Evolutionary conservation across 768 basidiomycete genomes (phyloP).

Genomic region (Tricholoma furcatifolium): DNA sequence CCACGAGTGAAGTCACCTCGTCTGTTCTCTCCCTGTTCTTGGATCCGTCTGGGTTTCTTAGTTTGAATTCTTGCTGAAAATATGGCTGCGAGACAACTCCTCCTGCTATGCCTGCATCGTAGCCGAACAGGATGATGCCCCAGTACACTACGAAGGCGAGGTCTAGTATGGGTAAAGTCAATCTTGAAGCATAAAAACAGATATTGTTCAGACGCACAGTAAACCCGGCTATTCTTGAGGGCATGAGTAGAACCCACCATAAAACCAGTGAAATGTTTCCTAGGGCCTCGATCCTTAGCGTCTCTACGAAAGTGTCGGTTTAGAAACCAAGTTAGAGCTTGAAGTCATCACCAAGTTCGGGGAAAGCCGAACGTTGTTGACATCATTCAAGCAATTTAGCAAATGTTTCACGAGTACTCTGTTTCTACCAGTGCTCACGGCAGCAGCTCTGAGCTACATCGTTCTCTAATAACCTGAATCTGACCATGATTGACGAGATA

Average conservation of each 20-base stretch:
- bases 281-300: too few species aligned
- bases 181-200: neutral
- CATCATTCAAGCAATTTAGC: too few species aligned
- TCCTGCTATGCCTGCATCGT: conserved; percentile 22
- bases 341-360: too few species aligned
- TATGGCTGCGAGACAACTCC: conserved; percentile 31
- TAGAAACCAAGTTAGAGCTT: too few species aligned
- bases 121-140: conserved; percentile 24
- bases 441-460: too few species aligned
- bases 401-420: too few species aligned
- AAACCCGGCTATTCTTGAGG: conserved; percentile 16
- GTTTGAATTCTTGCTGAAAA: conserved; percentile 64
- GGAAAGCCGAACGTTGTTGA: too few species aligned
- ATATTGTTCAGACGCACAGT: conserved; percentile 11
- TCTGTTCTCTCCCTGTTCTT: conserved; percentile 29
- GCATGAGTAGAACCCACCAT: neutral
- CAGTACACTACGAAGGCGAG: conserved; percentile 24
- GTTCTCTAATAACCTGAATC: too few species aligned
- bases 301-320: too few species aligned
- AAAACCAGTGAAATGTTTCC: too few species aligned
- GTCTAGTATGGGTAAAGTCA: conserved; percentile 8
- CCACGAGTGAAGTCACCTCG: conserved; percentile 72
- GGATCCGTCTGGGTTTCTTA: conserved; percentile 31
- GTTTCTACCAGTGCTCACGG: too few species aligned
- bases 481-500: too few species aligned